Conservation (phyloP, 768 basidiomycete genomes). For the Termitomyces sp. region DNA sequence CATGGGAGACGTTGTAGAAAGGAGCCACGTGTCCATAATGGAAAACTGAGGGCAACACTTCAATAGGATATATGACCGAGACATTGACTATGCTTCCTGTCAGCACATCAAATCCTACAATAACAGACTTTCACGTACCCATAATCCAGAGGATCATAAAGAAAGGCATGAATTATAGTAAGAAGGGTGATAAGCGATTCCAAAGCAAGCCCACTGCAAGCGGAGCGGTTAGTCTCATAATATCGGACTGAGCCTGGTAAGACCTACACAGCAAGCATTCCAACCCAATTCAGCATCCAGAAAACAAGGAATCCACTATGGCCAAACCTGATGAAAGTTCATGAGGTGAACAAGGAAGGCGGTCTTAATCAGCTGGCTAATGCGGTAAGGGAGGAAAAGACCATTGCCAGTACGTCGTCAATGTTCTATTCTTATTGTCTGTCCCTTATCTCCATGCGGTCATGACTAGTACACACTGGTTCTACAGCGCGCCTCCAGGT, state of each 20-base stretch:
- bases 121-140: constrained; percentile 28
- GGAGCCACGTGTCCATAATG: constrained; percentile 54
- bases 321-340: constrained; percentile 34
- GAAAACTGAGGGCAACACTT: constrained; percentile 43
- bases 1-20: constrained; percentile 51
- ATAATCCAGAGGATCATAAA: constrained; percentile 70
- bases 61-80: constrained; percentile 52
- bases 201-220: constrained; percentile 54
- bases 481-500: constrained; percentile 33
- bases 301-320: constrained; percentile 55
- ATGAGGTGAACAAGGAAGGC: constrained; percentile 1
- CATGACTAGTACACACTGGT: constrained; percentile 35
- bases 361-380: constrained; percentile 39
- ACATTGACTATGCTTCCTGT: constrained; percentile 44
- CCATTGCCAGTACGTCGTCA: constrained; percentile 43
- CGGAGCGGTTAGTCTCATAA: neutral
- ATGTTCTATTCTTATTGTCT: neutral
- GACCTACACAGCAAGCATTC: constrained; percentile 55
- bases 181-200: constrained; percentile 58
- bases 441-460: neutral
- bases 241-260: neutral
- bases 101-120: neutral
- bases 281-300: constrained; percentile 63
- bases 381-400: constrained; percentile 45
- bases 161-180: constrained; percentile 49